Evolutionary conservation across 108 stramenopile genomes (phyloP).

Genomic region (Mayamaea pseudoterrestris): DNA sequence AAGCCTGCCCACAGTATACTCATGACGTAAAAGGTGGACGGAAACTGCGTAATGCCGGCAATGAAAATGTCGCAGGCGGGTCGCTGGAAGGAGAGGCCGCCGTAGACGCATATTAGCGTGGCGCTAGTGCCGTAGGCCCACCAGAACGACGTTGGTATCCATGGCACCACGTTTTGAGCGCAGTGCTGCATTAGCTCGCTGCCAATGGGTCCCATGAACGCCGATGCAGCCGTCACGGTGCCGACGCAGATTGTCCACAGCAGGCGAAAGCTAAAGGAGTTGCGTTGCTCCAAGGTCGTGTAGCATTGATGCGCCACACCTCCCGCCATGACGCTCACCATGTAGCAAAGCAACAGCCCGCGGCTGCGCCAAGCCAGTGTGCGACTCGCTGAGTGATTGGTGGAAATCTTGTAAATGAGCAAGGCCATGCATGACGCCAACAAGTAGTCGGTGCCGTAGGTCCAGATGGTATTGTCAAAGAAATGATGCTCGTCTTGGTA

Average conservation of each 20-base stretch:
- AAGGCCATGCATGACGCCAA: conserved; percentile 43
- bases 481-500: conserved; percentile 39
- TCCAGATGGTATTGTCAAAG: conserved; percentile 75
- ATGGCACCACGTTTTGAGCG: conserved; percentile 10
- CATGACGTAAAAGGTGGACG: conserved; percentile 55
- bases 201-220: conserved; percentile 61
- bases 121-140: conserved; percentile 34
- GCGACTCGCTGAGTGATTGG: neutral
- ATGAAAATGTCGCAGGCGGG: conserved; percentile 89
- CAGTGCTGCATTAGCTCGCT: conserved; percentile 31
- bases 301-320: conserved; percentile 61
- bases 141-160: conserved; percentile 48
- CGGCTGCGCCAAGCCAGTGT: conserved; percentile 1
- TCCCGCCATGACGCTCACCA: conserved; percentile 46
- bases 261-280: conserved; percentile 44
- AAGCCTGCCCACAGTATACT: conserved; percentile 7
- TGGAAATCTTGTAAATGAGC: conserved; percentile 5
- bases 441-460: conserved; percentile 74
- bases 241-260: conserved; percentile 80
- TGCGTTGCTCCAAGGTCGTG: conserved; percentile 28
- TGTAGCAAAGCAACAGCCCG: conserved; percentile 44
- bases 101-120: conserved; percentile 30
- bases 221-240: conserved; percentile 53
- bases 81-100: conserved; percentile 61
- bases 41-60: conserved; percentile 67